These are phyloP conservation scores for Aspergillus heteromorphus DNA, from an alignment of 495 filamentous ascomycete species.

Conservation along the genomic window DNA sequence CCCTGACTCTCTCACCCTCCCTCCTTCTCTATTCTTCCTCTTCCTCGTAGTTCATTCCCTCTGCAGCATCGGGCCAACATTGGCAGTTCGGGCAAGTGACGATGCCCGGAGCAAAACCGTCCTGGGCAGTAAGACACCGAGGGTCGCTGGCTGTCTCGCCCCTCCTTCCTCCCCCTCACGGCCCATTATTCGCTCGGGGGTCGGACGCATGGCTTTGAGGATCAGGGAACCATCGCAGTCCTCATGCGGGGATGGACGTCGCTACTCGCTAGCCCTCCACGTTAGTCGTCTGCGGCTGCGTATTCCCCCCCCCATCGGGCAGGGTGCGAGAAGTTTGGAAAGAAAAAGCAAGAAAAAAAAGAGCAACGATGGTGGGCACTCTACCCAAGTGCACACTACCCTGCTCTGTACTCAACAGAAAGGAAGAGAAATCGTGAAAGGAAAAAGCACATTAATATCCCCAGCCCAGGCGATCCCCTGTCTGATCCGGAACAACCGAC, in stretches of 20 bases:
- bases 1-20: not conserved
- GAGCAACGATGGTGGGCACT: not conserved
- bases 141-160: not conserved
- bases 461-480: conserved; percentile 9
- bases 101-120: not conserved
- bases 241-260: conserved; percentile 14
- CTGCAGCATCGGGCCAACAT: not conserved
- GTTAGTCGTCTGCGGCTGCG: conserved; percentile 10
- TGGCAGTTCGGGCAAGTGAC: not conserved
- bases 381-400: too few relatives aligned
- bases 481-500: conserved; percentile 10
- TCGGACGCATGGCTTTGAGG: not conserved
- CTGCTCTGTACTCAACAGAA: too few relatives aligned
- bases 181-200: not conserved
- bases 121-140: not conserved
- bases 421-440: conserved; percentile 4
- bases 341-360: conserved; percentile 9
- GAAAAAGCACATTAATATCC: not conserved
- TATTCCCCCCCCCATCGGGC: conserved; percentile 9
- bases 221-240: not conserved
- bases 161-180: not conserved
- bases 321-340: conserved; percentile 1
- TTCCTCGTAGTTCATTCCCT: not conserved
- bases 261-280: conserved; percentile 6
- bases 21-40: not conserved